Conservation (phyloP, 805 yeast species). For the Kazachstania taianensis region DNA sequence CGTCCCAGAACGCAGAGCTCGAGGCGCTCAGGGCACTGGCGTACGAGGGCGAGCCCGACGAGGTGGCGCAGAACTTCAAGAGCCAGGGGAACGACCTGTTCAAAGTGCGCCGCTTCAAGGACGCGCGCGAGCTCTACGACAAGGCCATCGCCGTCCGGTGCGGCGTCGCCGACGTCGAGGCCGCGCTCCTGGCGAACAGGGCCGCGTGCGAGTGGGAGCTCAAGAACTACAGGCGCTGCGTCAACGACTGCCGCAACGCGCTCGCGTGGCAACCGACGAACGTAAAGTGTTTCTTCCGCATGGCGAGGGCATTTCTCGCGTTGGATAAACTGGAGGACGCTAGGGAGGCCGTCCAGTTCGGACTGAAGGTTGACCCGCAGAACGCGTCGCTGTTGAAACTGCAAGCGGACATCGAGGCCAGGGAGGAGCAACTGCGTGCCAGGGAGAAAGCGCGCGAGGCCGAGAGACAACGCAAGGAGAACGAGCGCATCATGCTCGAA, state of each 20-base stretch:
- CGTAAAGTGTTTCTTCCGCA: conserved; percentile 75
- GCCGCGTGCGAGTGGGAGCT: conserved; percentile 89
- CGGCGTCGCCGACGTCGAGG: conserved; percentile 42
- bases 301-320: conserved; percentile 68
- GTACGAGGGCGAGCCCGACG: conserved; percentile 92
- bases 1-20: conserved; percentile 61
- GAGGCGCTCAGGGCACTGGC: conserved; percentile 90
- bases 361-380: conserved; percentile 47
- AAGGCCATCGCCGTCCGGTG: conserved; percentile 70
- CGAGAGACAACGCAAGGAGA: conserved; percentile 22
- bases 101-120: conserved; percentile 56
- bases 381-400: conserved; percentile 47
- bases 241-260: conserved; percentile 74
- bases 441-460: conserved; percentile 12
- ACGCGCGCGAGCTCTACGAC: conserved; percentile 70
- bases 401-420: conserved; percentile 32
- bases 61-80: conserved; percentile 80
- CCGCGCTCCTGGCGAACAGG: conserved; percentile 64
- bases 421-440: conserved; percentile 30
- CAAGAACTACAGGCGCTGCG: conserved; percentile 73
- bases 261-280: conserved; percentile 55
- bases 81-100: conserved; percentile 88
- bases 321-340: conserved; percentile 68
- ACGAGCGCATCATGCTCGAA: conserved; percentile 35
- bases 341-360: conserved; percentile 52